phyloP scores from a whole-genome alignment of 2,329 filamentous ascomycete genomes.

The Dactylellina sp. region DNA sequence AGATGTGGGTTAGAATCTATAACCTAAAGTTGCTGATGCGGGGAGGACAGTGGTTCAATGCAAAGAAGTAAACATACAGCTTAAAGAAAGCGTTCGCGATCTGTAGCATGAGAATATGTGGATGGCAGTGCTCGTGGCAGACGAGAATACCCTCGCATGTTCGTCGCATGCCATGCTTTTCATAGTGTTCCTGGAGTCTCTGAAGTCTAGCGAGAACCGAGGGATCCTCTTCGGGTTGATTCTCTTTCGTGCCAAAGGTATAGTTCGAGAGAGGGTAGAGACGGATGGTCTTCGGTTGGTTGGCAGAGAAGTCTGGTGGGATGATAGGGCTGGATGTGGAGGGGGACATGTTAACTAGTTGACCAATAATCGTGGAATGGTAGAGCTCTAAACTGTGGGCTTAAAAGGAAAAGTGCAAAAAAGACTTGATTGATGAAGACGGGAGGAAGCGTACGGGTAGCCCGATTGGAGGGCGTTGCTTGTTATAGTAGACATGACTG shows the following conservation, averaged over 20 bases:
- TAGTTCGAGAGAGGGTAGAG: constrained; percentile 98
- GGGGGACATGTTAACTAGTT: constrained; percentile 33
- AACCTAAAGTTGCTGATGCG: not conserved
- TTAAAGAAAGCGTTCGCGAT: constrained; percentile 99
- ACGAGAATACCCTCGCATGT: constrained; percentile 97
- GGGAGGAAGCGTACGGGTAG: constrained; percentile 36
- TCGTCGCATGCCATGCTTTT: constrained; percentile 90
- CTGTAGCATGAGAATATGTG: constrained; percentile 98
- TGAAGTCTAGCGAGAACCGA: constrained; percentile 92
- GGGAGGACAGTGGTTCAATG: not conserved
- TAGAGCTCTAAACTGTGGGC: not conserved
- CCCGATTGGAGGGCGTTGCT: constrained; percentile 21
- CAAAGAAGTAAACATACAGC: constrained; percentile 68
- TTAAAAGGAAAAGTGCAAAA: no score
- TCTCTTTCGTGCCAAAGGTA: constrained; percentile 98
- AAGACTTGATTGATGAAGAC: constrained; percentile 1
- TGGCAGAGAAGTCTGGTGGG: constrained; percentile 85
- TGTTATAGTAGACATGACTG: constrained; percentile 28
- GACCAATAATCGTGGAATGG: not conserved
- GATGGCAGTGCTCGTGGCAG: constrained; percentile 99
- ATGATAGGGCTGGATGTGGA: constrained; percentile 71
- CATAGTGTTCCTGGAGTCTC: constrained; percentile 95
- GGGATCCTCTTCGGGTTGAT: constrained; percentile 95
- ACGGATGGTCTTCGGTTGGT: constrained; percentile 88
- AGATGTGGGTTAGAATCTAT: constrained; percentile 7